These are phyloP conservation scores for Trichoderma hamatum DNA, from an alignment of 2,329 filamentous ascomycete species.

Conservation along the genomic window DNA sequence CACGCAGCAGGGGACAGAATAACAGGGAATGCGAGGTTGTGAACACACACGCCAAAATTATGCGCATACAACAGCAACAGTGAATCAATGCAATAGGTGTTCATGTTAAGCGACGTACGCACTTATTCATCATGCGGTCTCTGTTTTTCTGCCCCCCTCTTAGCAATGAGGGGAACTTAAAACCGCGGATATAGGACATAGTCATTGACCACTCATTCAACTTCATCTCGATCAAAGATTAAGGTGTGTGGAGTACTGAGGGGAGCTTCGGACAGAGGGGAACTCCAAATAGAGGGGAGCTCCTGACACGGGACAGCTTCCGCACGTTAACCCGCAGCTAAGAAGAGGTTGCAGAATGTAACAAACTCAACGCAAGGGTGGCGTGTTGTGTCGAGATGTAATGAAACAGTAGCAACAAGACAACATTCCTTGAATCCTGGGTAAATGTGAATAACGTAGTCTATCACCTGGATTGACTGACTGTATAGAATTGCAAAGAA, in stretches of 20 bases:
- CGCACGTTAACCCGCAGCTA: no score
- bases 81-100: neutral
- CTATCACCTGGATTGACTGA: neutral
- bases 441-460: neutral
- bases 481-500: neutral
- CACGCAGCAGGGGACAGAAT: neutral
- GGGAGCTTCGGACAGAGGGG: no score
- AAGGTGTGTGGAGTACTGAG: neutral
- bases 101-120: neutral
- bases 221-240: neutral
- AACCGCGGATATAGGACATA: neutral
- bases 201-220: neutral
- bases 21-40: neutral
- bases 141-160: neutral
- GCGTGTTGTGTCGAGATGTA: neutral
- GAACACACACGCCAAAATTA: neutral
- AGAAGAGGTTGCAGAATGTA: neutral
- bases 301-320: no score
- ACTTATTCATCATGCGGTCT: neutral
- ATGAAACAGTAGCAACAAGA: neutral
- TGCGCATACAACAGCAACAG: neutral
- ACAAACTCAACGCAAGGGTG: neutral
- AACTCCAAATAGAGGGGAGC: no score
- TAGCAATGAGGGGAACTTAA: neutral
- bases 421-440: neutral